These are phyloP conservation scores for Bryoerythrophyllum caledonicum DNA, from an alignment of 225 moss, liverwort and hornwort species.

Conservation along the genomic window DNA sequence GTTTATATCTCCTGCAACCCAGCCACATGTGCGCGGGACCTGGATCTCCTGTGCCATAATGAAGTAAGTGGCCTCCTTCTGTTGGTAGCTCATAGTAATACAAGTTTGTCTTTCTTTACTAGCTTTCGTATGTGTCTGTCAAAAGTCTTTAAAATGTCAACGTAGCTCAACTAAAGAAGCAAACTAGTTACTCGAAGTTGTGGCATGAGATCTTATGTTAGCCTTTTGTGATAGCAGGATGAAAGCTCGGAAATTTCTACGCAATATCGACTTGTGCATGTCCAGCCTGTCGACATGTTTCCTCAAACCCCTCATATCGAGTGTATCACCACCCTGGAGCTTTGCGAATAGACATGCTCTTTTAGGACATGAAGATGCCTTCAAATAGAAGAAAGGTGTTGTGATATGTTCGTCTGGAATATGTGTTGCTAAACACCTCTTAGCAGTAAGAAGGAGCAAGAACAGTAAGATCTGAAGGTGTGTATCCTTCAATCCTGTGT, in stretches of 20 bases:
- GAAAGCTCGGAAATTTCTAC: conserved; percentile 40
- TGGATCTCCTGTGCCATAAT: conserved; percentile 85
- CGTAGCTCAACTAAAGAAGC: not conserved
- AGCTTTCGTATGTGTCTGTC: not conserved
- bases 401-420: not conserved
- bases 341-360: conserved; percentile 28
- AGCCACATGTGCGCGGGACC: conserved; percentile 93
- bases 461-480: conserved; percentile 18
- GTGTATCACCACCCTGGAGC: conserved; percentile 74
- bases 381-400: too few relatives aligned
- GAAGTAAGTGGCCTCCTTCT: conserved; percentile 43
- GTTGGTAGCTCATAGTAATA: not conserved
- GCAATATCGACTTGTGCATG: conserved; percentile 65
- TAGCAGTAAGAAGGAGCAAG: conserved; percentile 2
- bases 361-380: conserved; percentile 3
- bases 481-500: conserved; percentile 10
- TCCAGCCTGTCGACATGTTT: conserved; percentile 96
- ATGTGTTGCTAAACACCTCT: not conserved
- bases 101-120: not conserved
- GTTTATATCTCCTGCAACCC: conserved; percentile 98
- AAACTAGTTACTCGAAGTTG: not conserved
- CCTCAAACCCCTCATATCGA: conserved; percentile 97
- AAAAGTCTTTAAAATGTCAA: not conserved
- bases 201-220: conserved; percentile 10
- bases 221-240: conserved; percentile 29